These are phyloP conservation scores for Stentor roeselii DNA, from an alignment of 73 alveolate genomes.

Conservation along the genomic window DNA sequence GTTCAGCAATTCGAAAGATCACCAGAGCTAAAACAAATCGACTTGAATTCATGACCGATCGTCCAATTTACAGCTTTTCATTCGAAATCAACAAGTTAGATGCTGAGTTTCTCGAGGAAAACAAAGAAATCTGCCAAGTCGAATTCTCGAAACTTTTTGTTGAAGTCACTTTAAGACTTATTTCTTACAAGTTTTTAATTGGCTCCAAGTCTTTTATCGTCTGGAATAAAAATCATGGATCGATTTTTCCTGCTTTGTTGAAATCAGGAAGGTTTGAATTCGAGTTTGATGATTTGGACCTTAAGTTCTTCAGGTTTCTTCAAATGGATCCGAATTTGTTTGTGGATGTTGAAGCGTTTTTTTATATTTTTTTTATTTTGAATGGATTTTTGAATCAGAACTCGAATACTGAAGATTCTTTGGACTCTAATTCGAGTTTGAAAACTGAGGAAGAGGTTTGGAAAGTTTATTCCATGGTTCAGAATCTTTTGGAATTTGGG, in stretches of 20 bases:
- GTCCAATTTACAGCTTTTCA: neutral
- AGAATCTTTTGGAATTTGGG: neutral
- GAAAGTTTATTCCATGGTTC: no score
- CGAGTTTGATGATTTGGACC: neutral
- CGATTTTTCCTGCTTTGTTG: neutral
- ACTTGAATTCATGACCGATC: neutral
- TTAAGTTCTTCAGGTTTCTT: no score
- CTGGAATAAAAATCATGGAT: no score
- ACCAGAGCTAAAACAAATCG: neutral
- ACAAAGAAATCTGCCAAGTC: neutral
- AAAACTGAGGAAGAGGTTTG: neutral
- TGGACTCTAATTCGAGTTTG: neutral
- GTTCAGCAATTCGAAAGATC: neutral
- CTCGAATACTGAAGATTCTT: neutral
- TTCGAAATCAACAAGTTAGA: neutral
- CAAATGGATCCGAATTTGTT: neutral
- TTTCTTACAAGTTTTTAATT: neutral
- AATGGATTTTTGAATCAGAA: no score
- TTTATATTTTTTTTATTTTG: no score
- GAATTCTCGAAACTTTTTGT: neutral
- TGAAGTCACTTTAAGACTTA: neutral
- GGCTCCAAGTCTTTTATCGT: no score
- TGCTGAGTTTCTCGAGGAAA: neutral
- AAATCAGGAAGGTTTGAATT: neutral
- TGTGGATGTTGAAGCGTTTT: neutral